Evolutionary conservation across 1,284 basidiomycete species (phyloP).

Genomic region (Rhodotorula sp.): DNA sequence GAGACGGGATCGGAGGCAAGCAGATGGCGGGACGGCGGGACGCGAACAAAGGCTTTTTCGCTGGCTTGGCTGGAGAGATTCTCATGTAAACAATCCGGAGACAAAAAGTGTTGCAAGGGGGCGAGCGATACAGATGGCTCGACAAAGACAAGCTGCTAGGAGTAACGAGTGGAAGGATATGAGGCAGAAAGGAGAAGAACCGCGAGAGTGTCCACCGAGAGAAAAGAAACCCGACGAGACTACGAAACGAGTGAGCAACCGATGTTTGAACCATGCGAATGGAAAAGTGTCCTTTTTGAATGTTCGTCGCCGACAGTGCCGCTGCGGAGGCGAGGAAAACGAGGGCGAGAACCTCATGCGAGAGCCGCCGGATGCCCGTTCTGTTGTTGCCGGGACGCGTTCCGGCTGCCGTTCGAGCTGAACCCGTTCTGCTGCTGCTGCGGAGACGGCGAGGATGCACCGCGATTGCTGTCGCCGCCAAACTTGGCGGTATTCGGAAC

Average conservation of each 20-base stretch:
- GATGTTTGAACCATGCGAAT: too few relatives aligned
- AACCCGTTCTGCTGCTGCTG: background rate
- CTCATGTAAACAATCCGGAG: too few relatives aligned
- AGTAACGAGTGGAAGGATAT: background rate
- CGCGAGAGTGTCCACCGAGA: background rate
- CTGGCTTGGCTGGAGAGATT: too few relatives aligned
- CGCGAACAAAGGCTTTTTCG: background rate
- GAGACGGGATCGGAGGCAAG: background rate
- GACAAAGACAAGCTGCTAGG: too few relatives aligned
- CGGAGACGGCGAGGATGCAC: background rate
- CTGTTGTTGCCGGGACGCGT: too few relatives aligned
- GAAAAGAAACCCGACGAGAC: background rate
- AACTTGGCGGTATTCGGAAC: background rate
- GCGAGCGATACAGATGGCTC: background rate
- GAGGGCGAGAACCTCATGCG: too few relatives aligned
- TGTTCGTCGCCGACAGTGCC: too few relatives aligned
- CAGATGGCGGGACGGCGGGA: background rate
- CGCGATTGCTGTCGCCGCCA: conserved; percentile 6
- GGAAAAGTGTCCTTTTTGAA: too few relatives aligned
- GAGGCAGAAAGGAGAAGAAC: too few relatives aligned
- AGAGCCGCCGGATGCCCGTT: too few relatives aligned
- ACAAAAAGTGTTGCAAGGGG: background rate
- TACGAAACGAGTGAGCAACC: background rate
- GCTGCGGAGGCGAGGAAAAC: too few relatives aligned
- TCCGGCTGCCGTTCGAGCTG: background rate